Conservation (phyloP, 306 rosid species). For the Senna tora region DNA sequence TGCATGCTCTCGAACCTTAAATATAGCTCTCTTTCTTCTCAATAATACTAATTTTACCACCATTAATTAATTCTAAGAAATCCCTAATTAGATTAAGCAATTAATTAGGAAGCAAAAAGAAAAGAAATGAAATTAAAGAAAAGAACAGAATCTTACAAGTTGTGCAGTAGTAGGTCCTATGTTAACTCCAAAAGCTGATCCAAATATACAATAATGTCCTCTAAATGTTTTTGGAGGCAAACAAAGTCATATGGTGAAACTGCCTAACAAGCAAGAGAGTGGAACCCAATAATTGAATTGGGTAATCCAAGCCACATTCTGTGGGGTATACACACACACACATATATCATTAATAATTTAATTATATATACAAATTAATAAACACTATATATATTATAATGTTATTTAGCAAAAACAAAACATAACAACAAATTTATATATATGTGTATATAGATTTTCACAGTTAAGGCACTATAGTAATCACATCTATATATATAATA, state of each 20-base stretch:
- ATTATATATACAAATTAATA: no score
- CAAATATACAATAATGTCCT: constrained; percentile 32
- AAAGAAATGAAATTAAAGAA: no score
- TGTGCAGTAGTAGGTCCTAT: background rate
- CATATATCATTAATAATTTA: no score
- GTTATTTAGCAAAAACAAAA: constrained; percentile 30
- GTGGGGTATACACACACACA: no score
- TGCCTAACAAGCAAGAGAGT: constrained; percentile 21
- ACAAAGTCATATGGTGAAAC: constrained; percentile 27
- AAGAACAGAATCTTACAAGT: background rate
- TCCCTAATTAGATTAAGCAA: no score
- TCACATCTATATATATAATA: no score
- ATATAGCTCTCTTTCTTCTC: no score
- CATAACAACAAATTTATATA: constrained; percentile 27
- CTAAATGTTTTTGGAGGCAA: constrained; percentile 31
- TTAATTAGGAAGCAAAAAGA: no score
- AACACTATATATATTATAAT: no score
- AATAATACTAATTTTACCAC: no score
- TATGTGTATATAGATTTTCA: constrained; percentile 12
- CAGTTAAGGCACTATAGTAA: constrained; percentile 16
- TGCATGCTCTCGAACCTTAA: no score
- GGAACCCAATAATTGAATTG: constrained; percentile 48
- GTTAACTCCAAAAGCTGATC: constrained; percentile 4
- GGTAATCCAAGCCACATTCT: constrained; percentile 34
- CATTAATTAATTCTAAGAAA: no score